Conservation (phyloP, 2,329 filamentous ascomycete genomes). For the Monilinia polystroma region DNA sequence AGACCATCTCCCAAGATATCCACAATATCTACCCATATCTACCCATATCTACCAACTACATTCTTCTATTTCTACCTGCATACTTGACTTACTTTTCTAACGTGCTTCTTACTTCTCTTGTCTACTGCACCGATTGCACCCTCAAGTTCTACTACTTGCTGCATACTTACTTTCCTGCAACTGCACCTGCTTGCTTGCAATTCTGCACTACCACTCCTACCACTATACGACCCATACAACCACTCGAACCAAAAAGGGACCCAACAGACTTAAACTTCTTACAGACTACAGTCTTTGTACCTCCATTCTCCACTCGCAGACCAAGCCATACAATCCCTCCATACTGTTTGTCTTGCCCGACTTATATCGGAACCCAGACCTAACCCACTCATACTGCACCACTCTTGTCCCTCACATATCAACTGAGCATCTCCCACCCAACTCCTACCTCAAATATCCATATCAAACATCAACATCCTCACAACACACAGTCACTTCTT, state of each 20-base stretch:
- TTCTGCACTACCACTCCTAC: conserved; percentile 22
- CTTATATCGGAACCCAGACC: conserved; percentile 19
- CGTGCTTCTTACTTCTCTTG: conserved; percentile 14
- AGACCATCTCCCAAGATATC: conserved; percentile 18
- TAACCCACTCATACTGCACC: conserved; percentile 18
- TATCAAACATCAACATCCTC: conserved; percentile 19
- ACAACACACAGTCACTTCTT: conserved; percentile 18
- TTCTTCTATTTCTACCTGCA: conserved; percentile 19
- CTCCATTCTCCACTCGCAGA: conserved; percentile 22
- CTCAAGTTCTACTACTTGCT: conserved; percentile 18
- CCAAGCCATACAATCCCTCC: conserved; percentile 19
- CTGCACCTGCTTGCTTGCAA: conserved; percentile 15
- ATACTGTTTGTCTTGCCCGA: conserved; percentile 23
- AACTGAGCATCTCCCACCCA: conserved; percentile 22
- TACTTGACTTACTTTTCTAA: conserved; percentile 7
- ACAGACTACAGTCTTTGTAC: conserved; percentile 15
- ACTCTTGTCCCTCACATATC: conserved; percentile 25
- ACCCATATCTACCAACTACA: conserved; percentile 18
- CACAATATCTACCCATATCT: not conserved
- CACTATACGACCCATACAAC: conserved; percentile 22
- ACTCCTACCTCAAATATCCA: conserved; percentile 3
- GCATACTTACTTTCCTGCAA: conserved; percentile 7
- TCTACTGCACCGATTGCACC: conserved; percentile 12
- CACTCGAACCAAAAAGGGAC: conserved; percentile 18
- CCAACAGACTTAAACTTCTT: conserved; percentile 21